Base-by-base conservation (phyloP, 371 early-diverging fungal species). In the Mortierella sp. region DNA sequence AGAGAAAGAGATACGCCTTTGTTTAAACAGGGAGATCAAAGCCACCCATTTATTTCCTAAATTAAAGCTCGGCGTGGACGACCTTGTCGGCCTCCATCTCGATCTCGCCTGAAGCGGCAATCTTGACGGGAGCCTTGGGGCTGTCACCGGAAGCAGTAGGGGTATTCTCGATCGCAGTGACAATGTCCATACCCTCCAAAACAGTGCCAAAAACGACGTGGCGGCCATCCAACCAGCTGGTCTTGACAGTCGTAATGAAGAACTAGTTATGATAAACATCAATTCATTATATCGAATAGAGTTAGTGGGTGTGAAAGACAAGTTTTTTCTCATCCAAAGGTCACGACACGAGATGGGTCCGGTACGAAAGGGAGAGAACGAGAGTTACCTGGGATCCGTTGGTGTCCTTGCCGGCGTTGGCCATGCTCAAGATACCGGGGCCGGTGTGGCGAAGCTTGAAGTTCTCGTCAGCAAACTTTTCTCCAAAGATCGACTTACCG, bases 391-490 rank as follows among this genome's bases (percentile, higher is more conserved):
- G 99, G 76, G 98, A 97, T 19, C 99, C 99, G 89, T 99, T 99
- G 72, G 99, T 98, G 88, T 99, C 90, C 81, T 91, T 91, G 77
- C 98, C 99, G 77, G 96, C 89, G 87, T 99, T 99, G 75, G 99
- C 99, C 99, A 99, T 99, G 48, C 95, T 95, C 70, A 99, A 90
- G 45, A 96, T 90, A 70, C 97, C 97, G 31, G 92, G 91, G 16
- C 92, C 95, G 83, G 93, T 92, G 89, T 99, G 99, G 48, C 90
- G 91, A 74, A 96, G 90, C 92, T 96, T 95, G 88, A 98, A 97
- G 96, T 98, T 99, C 91, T 99, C 99, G 90, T 99, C 99, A 1
- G 83, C 89, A 88, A 99, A 99, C 88, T 92, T 93, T 31, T 81
- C 90, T 73, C 95, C 99, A 87, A 96, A 99, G 89, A 99, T 98